Percentiles rank a stretch among this genome's conserved stretches.
These are phyloP conservation scores for Amoebophrya sp. DNA, from an alignment of 169 alveolate species.

Conservation along the genomic window DNA sequence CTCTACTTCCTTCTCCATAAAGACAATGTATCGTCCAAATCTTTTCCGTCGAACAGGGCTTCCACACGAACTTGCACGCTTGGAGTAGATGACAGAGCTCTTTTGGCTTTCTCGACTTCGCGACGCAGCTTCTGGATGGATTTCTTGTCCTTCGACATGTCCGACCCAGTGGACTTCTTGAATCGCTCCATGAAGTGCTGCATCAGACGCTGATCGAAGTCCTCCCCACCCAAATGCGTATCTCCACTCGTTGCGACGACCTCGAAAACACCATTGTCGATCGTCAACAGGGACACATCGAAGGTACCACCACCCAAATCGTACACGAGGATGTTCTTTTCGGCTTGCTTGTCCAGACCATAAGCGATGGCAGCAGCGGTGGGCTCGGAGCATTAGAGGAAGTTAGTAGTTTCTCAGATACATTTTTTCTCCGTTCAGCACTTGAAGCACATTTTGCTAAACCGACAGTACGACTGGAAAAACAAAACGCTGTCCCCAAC, in stretches of 20 bases:
- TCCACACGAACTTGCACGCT: slow-evolving; percentile 63
- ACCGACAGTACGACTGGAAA: no score
- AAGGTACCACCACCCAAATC: slow-evolving; percentile 99
- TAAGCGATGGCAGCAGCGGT: slow-evolving; percentile 99
- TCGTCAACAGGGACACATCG: slow-evolving; percentile 95
- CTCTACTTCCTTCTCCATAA: no score
- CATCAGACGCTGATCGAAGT: slow-evolving; percentile 81
- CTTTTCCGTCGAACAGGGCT: slow-evolving; percentile 66
- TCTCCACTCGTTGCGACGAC: slow-evolving; percentile 98
- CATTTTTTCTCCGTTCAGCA: no score
- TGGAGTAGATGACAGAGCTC: slow-evolving; percentile 81
- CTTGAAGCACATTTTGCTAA: no score
- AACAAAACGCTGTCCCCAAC: no score
- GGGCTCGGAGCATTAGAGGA: no score
- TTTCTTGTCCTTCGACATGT: slow-evolving; percentile 79
- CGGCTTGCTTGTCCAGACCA: slow-evolving; percentile 87
- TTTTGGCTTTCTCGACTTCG: no score
- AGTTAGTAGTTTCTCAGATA: no score
- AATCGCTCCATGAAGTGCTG: slow-evolving; percentile 85
- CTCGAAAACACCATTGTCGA: slow-evolving; percentile 96
- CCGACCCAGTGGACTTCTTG: slow-evolving; percentile 80
- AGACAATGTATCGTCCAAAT: slow-evolving; percentile 69
- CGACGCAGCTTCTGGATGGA: slow-evolving; percentile 91
- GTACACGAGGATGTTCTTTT: slow-evolving; percentile 81
- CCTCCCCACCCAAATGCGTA: slow-evolving; percentile 99